phyloP scores from a whole-genome alignment of 768 basidiomycete species.

The Favolaschia claudopus region DNA sequence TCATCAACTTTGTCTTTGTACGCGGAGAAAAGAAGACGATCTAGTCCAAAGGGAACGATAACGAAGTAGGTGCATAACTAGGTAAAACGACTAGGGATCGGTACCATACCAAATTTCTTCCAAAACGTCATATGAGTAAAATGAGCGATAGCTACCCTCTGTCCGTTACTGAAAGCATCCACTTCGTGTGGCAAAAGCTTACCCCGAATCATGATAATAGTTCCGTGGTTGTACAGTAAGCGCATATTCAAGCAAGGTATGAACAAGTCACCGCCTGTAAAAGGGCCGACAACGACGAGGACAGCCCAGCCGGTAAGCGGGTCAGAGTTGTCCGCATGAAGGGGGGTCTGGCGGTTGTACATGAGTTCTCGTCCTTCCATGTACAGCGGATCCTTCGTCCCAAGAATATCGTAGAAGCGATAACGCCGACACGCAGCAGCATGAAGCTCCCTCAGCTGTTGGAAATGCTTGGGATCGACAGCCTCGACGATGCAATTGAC shows the following conservation, averaged over 20 bases:
- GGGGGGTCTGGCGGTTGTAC: slow-evolving; percentile 23
- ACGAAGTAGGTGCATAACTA: too few relatives aligned
- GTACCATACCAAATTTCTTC: neutral
- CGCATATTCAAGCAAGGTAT: neutral
- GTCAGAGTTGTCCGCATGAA: slow-evolving; percentile 23
- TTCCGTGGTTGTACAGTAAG: neutral
- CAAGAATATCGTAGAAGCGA: slow-evolving; percentile 1
- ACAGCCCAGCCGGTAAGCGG: slow-evolving; percentile 19
- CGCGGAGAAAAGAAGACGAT: too few relatives aligned
- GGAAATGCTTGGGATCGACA: slow-evolving; percentile 13
- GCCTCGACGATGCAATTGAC: slow-evolving; percentile 14
- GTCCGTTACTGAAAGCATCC: too few relatives aligned
- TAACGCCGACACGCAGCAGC: slow-evolving; percentile 4
- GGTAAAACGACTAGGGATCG: too few relatives aligned
- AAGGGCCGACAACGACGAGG: neutral
- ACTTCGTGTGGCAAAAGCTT: neutral
- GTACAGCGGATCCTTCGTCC: slow-evolving; percentile 21
- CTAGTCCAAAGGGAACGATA: too few relatives aligned
- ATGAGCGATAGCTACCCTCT: neutral
- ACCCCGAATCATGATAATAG: neutral
- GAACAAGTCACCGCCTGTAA: neutral
- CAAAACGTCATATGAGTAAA: neutral
- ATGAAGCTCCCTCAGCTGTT: slow-evolving; percentile 8
- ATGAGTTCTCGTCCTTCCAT: slow-evolving; percentile 26
- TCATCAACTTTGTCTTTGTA: too few relatives aligned